Base-by-base conservation (phyloP, 176 grass and related monocot genomes). In the Pharus latifolius region DNA sequence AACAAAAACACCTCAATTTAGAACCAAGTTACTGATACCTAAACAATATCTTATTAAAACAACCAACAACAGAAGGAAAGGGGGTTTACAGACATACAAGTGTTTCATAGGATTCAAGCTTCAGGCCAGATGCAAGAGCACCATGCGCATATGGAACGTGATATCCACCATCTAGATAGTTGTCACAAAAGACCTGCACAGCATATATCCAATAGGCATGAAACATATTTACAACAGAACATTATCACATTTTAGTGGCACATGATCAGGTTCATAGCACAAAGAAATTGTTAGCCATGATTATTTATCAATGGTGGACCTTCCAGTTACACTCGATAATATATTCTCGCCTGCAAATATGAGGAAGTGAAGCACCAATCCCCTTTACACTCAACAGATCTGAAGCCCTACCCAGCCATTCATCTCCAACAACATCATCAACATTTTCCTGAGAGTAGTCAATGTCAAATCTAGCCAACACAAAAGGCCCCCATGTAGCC, bases 131-230 rank as follows among this genome's bases (percentile, higher is more conserved):
- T 64, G 89, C 94, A 85, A 98, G 87, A 59, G 50, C 75, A 46
- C 87, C 87, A 76, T 98, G 94, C 52, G 89, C 94, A 73, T 93
- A 93, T 64, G 94, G 94, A 68, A 98, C 89, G 72, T 98, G 94
- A 88, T 98, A 98, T 37, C 89, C 94, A 55, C 94, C 94, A 88
- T 98, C 94, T 52, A 98, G 51, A 84, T 93, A 98, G 72, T 98
- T 98, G 59, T 98, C 94, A 49, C 94, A 98, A 53, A 93, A 98
- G 2, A 93, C 89, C 94, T 98, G 51, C 65, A 83, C 70, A 25
- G 51, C 13, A 56, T 56, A 41, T 4, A 75, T 32, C 37, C 6
- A 17, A 60, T 27, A 56, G 23, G 48, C 18, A 44, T 48, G 2
- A 69, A 22, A 22, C 25, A 34, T 5, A 69, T 49, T 24, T 31